Conservation (phyloP, 2,329 filamentous ascomycete genomes). For the Calonectria crousiana region DNA sequence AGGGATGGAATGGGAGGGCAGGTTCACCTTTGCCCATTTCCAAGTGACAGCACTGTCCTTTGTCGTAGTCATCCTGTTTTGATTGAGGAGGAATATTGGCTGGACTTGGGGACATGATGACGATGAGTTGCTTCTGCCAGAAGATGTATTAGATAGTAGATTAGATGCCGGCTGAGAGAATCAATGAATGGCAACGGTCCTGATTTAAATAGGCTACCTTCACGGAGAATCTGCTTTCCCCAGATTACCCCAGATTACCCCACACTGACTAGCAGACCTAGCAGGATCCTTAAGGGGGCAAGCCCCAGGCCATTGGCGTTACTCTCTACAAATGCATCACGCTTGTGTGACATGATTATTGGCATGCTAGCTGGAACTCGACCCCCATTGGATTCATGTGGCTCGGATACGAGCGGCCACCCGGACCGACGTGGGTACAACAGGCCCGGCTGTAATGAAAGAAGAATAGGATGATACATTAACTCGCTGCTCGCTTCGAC, state of each 20-base stretch:
- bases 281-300: not conserved
- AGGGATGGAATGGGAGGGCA: not conserved
- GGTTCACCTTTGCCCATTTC: not conserved
- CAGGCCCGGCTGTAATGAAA: not conserved
- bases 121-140: too few relatives aligned
- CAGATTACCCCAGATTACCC: slow-evolving; percentile 1
- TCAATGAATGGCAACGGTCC: not conserved
- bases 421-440: not conserved
- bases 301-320: too few relatives aligned
- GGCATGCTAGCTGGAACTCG: not conserved
- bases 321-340: not conserved
- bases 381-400: too few relatives aligned
- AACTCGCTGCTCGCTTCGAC: not conserved
- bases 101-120: not conserved
- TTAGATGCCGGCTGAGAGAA: too few relatives aligned
- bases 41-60: not conserved
- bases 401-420: not conserved
- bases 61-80: not conserved
- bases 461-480: not conserved
- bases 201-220: not conserved
- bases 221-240: not conserved
- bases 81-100: not conserved
- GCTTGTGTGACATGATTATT: too few relatives aligned
- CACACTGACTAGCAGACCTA: not conserved
- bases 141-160: not conserved